These are phyloP conservation scores for Thalassiosira livingstoniorum DNA, from an alignment of 352 stramenopile species.

Conservation along the genomic window DNA sequence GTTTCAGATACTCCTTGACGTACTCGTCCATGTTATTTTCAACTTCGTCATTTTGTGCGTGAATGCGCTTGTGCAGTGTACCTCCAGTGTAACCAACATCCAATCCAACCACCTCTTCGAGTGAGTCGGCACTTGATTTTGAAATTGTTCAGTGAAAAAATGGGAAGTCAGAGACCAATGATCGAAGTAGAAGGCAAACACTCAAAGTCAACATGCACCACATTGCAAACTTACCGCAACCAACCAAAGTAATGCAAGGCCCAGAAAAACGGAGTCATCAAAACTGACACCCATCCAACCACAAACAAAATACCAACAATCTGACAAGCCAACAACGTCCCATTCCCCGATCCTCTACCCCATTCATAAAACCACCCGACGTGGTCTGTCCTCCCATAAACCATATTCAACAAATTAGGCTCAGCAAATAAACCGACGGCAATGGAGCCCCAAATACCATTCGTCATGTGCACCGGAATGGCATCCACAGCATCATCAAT, in stretches of 20 bases:
- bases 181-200: not conserved
- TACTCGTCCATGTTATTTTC: constrained; percentile 33
- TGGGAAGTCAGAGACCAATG: not conserved
- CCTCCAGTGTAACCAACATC: constrained; percentile 49
- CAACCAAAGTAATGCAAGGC: constrained; percentile 68
- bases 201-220: not conserved
- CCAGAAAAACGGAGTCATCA: constrained; percentile 75
- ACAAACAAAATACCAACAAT: constrained; percentile 67
- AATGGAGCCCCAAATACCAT: constrained; percentile 84
- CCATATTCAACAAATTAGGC: constrained; percentile 34
- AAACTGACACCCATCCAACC: constrained; percentile 65
- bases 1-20: constrained; percentile 28
- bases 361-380: constrained; percentile 46
- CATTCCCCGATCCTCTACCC: constrained; percentile 26
- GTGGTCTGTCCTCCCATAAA: constrained; percentile 3
- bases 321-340: constrained; percentile 50
- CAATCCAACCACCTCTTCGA: constrained; percentile 55
- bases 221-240: constrained; percentile 60
- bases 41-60: not conserved
- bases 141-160: not conserved
- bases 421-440: constrained; percentile 82
- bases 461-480: constrained; percentile 84
- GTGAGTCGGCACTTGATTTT: constrained; percentile 32
- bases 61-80: constrained; percentile 2
- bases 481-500: constrained; percentile 87